A percentile compares a stretch with the other conserved stretches of the same genome.
Conservation (phyloP, 78 protist genomes). For the Thecamonas trahens region DNA sequence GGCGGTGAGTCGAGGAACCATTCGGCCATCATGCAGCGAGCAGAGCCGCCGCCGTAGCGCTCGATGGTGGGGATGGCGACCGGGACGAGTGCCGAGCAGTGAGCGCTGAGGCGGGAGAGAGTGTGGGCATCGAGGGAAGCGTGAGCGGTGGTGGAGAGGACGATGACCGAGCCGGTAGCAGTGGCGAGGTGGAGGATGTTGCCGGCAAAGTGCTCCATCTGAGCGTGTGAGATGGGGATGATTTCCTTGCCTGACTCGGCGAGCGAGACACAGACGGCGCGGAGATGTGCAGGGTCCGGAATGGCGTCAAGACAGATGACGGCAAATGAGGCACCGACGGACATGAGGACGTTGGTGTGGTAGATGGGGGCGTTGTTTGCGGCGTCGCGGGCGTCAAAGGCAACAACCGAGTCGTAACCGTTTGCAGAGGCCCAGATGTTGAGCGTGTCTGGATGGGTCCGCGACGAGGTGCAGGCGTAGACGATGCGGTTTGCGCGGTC, state of each 20-base stretch:
- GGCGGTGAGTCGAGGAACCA: too few species aligned
- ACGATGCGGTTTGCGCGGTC: constrained; percentile 14
- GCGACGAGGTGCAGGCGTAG: constrained; percentile 12
- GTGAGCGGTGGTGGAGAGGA: constrained; percentile 18
- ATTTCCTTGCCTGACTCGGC: constrained; percentile 24
- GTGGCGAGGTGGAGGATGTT: constrained; percentile 48
- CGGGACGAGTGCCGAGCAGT: constrained; percentile 33
- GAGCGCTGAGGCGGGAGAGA: too few species aligned
- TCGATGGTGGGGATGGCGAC: constrained; percentile 44
- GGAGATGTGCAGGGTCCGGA: neutral
- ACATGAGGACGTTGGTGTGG: constrained; percentile 44
- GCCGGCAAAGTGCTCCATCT: constrained; percentile 47
- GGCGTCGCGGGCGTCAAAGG: neutral
- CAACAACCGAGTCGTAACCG: constrained; percentile 3
- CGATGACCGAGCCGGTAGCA: constrained; percentile 12
- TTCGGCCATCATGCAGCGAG: constrained; percentile 66
- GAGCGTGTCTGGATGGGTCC: constrained; percentile 8
- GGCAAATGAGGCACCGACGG: constrained; percentile 27
- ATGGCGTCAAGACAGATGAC: constrained; percentile 28
- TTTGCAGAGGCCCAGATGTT: neutral
- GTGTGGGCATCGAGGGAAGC: too few species aligned
- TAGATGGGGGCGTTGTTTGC: constrained; percentile 6
- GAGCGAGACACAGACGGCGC: neutral
- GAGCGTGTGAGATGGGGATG: constrained; percentile 36
- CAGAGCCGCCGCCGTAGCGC: constrained; percentile 62